Evolutionary conservation across 2,329 filamentous ascomycete species (phyloP).

Genomic region (Apiospora saccharicola): DNA sequence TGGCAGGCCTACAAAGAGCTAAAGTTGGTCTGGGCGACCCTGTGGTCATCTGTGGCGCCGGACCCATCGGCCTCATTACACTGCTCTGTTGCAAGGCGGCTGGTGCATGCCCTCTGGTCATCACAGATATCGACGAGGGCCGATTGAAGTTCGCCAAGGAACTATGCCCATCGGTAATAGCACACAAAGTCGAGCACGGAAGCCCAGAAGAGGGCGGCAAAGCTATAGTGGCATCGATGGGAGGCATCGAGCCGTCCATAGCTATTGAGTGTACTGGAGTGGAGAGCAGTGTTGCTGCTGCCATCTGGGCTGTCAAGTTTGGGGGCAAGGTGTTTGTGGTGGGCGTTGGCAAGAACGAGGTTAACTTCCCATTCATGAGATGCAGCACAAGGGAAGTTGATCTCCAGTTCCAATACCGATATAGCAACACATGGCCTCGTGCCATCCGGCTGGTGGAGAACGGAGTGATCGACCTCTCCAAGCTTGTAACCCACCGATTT

Average conservation of each 20-base stretch:
- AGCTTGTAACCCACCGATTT: constrained; percentile 88
- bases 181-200: constrained; percentile 76
- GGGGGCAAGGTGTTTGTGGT: constrained; percentile 98
- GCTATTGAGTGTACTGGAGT: constrained; percentile 95
- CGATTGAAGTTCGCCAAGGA: constrained; percentile 85
- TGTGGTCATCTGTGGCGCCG: constrained; percentile 88
- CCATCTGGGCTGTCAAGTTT: constrained; percentile 91
- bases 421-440: constrained; percentile 94
- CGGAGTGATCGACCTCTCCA: constrained; percentile 81
- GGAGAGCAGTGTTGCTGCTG: constrained; percentile 84
- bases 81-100: constrained; percentile 85
- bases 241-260: constrained; percentile 80
- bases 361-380: constrained; percentile 95
- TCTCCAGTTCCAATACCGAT: constrained; percentile 95
- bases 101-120: constrained; percentile 88
- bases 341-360: constrained; percentile 93
- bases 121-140: constrained; percentile 93
- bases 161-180: constrained; percentile 79
- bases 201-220: constrained; percentile 75
- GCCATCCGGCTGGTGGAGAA: constrained; percentile 88
- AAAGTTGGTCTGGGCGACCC: constrained; percentile 84
- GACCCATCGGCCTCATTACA: constrained; percentile 91
- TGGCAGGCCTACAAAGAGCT: constrained; percentile 87
- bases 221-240: constrained; percentile 73
- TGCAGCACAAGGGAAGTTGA: constrained; percentile 91